These are phyloP conservation scores for Pyrenophora tritici-repentis DNA, from an alignment of 2,329 filamentous ascomycete species.

Conservation along the genomic window DNA sequence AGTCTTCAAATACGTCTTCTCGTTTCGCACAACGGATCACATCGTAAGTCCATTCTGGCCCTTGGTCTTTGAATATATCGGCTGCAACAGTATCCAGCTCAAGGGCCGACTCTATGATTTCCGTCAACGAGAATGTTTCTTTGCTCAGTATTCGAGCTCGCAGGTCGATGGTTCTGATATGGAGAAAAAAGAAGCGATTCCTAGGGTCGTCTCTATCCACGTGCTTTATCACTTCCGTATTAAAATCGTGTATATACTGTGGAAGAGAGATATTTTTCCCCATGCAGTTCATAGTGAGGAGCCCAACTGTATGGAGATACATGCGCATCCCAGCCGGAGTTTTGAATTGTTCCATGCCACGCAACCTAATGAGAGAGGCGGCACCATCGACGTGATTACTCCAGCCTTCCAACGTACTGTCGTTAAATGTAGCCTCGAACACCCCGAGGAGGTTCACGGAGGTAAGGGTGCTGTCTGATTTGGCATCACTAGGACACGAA, in stretches of 20 bases:
- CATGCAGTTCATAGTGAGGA: slow-evolving; percentile 39
- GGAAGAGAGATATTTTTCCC: slow-evolving; percentile 30
- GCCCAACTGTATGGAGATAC: slow-evolving; percentile 38
- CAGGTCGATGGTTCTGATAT: slow-evolving; percentile 34
- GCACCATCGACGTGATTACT: slow-evolving; percentile 45
- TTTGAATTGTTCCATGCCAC: slow-evolving; percentile 36
- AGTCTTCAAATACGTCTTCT: slow-evolving; percentile 28
- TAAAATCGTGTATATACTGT: slow-evolving; percentile 30
- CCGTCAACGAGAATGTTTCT: slow-evolving; percentile 17
- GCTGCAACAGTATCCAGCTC: slow-evolving; percentile 30
- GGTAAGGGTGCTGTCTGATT: slow-evolving; percentile 39
- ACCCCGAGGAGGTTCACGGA: slow-evolving; percentile 34
- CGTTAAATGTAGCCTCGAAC: slow-evolving; percentile 43
- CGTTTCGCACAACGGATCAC: slow-evolving; percentile 14
- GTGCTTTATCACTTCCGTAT: slow-evolving; percentile 28
- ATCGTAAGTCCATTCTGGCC: slow-evolving; percentile 32
- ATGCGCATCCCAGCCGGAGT: slow-evolving; percentile 38
- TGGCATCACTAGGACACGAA: slow-evolving; percentile 29
- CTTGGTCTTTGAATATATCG: slow-evolving; percentile 25
- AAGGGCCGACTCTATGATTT: slow-evolving; percentile 33
- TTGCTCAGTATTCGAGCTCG: slow-evolving; percentile 32
- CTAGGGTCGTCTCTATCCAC: slow-evolving; percentile 29
- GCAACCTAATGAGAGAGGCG: slow-evolving; percentile 37
- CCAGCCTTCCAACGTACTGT: slow-evolving; percentile 38
- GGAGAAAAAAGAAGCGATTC: slow-evolving; percentile 36